phyloP scores from a whole-genome alignment of 2,329 filamentous ascomycete genomes.

The Fusarium sp. region DNA sequence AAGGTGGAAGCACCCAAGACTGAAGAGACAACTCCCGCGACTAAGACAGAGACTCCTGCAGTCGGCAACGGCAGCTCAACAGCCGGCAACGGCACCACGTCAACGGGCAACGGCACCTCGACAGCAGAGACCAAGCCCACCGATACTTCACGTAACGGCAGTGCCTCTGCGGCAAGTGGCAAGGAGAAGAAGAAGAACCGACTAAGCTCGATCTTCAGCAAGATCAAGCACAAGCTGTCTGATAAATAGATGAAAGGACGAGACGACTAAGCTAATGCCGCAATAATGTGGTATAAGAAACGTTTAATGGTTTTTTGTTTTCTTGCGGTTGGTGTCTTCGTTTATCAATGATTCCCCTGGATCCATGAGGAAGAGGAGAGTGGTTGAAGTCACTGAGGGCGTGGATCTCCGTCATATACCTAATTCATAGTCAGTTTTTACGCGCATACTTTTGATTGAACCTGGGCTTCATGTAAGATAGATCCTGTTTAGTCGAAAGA shows the following conservation, averaged over 20 bases:
- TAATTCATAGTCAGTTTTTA: slow-evolving; percentile 52
- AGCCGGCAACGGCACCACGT: slow-evolving; percentile 35
- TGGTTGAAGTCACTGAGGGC: slow-evolving; percentile 47
- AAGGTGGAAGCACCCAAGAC: slow-evolving; percentile 25
- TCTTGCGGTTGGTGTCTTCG: slow-evolving; percentile 54
- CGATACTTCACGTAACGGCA: slow-evolving; percentile 32
- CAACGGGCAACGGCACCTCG: slow-evolving; percentile 39
- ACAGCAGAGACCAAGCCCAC: slow-evolving; percentile 43
- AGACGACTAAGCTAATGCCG: slow-evolving; percentile 43
- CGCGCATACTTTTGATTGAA: slow-evolving; percentile 44
- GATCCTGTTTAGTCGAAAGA: slow-evolving; percentile 33
- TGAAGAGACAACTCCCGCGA: slow-evolving; percentile 9
- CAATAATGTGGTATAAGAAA: slow-evolving; percentile 44
- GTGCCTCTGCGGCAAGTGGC: slow-evolving; percentile 43
- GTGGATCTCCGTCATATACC: slow-evolving; percentile 53
- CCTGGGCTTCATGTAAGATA: slow-evolving; percentile 44
- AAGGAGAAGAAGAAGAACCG: slow-evolving; percentile 77
- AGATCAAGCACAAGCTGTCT: slow-evolving; percentile 63
- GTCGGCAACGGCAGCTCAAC: slow-evolving; percentile 41
- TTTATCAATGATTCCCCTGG: slow-evolving; percentile 57
- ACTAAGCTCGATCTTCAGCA: slow-evolving; percentile 71
- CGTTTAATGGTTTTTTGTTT: slow-evolving; percentile 43
- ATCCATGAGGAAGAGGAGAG: slow-evolving; percentile 51
- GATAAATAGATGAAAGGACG: slow-evolving; percentile 48
- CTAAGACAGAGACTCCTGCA: slow-evolving; percentile 33